Base-by-base conservation (phyloP, 2,329 filamentous ascomycete genomes). In the Mycocentrospora acerina region DNA sequence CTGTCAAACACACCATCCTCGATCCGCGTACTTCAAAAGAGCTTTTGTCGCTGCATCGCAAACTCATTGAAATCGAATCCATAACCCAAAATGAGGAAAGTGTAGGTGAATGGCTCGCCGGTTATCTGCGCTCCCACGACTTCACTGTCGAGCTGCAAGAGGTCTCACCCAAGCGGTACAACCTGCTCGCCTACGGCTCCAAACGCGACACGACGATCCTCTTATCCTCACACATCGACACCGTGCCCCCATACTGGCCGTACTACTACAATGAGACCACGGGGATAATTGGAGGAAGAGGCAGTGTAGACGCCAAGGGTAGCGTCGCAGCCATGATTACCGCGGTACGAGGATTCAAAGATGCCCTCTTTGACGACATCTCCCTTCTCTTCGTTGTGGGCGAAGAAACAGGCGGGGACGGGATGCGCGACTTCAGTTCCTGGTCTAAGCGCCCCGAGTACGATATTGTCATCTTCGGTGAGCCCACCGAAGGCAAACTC, bases 401-500 rank as follows among this genome's bases (percentile, higher is more conserved):
- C 43, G 91, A 98, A 66, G 91, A 97, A 66, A 78, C 76, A 3
- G 74, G 74, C 3, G 91, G 91, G 8, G 84, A 86, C 46, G 91
- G 91, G 7, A 97, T 97, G 91, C 74, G 52, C 26, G 53, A 56
- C 1, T 66, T 42, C 55, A 77, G 66, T 7, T 53, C 66, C 28
- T 60, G 59, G 55, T 36, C 50, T 2, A 38, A 64, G 3, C 55
- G 60, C 9, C 60, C 57, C 1, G 41, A 44, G 19, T 83, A 81
- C 72, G 77, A 84, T 24, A 81, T 88, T 3, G 83, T 88, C 55
- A 86, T 91, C 57, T 97, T 96, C 59, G 91, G 93, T 27, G 93
- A 98, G 65, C 91, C 91, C 1, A 98, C 93, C 0, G 89, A 95
- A 58, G 80, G 84, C 52, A 88, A 86, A 66, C 83, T 97, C 14